These are phyloP conservation scores for Triglochin maritima DNA, from an alignment of 106 monocot genomes.

Conservation along the genomic window DNA sequence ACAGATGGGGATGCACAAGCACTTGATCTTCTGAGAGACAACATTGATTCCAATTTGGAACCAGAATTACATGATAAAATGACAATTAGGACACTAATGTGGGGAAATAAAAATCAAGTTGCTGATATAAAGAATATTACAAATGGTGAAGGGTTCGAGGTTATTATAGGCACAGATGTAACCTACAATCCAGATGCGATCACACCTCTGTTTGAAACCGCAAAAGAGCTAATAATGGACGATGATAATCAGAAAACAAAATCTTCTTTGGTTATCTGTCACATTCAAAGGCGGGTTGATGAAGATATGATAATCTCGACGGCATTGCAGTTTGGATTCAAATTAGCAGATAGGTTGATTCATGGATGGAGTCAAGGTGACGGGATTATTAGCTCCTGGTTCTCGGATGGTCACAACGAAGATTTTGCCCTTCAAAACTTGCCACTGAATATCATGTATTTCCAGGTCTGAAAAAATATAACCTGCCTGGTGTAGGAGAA, in stretches of 20 bases:
- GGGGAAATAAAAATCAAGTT: slow-evolving; percentile 61
- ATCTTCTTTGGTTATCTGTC: slow-evolving; percentile 63
- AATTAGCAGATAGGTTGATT: slow-evolving; percentile 52
- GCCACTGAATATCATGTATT: slow-evolving; percentile 49
- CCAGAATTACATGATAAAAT: slow-evolving; percentile 29
- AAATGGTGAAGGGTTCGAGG: slow-evolving; percentile 34
- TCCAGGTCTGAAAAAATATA: slow-evolving; percentile 4
- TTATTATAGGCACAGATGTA: slow-evolving; percentile 88
- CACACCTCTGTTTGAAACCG: slow-evolving; percentile 67
- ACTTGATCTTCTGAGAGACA: slow-evolving; percentile 53
- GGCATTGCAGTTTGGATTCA: slow-evolving; percentile 49
- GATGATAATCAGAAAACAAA: slow-evolving; percentile 1
- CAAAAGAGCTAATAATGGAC: slow-evolving; percentile 41
- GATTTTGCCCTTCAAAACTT: slow-evolving; percentile 18
- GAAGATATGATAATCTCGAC: slow-evolving; percentile 53
- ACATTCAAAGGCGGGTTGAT: slow-evolving; percentile 68
- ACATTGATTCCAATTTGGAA: slow-evolving; percentile 43
- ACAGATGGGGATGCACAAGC: slow-evolving; percentile 77
- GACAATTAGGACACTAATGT: slow-evolving; percentile 36
- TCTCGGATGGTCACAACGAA: background rate
- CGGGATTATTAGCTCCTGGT: slow-evolving; percentile 84
- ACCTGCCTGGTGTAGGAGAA: too few relatives aligned
- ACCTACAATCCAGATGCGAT: slow-evolving; percentile 62
- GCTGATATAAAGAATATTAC: slow-evolving; percentile 27
- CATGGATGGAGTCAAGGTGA: slow-evolving; percentile 30